Evolutionary conservation across 2,329 filamentous ascomycete species (phyloP).

Genomic region (Sporothrix humicola): DNA sequence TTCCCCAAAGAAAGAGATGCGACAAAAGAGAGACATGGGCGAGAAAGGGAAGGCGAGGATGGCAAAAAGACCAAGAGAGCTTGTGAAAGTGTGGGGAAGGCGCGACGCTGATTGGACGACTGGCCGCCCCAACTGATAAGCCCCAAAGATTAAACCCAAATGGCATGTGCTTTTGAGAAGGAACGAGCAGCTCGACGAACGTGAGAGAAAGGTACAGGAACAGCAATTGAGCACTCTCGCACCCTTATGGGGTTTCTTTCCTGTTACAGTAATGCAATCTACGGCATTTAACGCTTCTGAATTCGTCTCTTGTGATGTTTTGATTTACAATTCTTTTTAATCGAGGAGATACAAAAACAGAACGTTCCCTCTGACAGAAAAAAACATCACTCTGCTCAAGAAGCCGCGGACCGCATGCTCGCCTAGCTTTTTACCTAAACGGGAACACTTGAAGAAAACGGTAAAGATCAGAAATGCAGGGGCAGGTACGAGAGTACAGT

Average conservation of each 20-base stretch:
- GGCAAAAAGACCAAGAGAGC: constrained; percentile 34
- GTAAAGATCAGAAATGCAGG: constrained; percentile 18
- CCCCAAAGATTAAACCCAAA: constrained; percentile 6
- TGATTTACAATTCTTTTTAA: neutral
- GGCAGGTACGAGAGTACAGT: neutral
- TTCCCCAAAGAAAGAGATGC: neutral
- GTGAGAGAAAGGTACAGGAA: neutral
- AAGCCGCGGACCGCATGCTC: neutral
- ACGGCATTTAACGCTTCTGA: neutral
- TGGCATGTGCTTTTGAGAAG: constrained; percentile 31
- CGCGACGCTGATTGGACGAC: constrained; percentile 34
- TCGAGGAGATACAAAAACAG: neutral
- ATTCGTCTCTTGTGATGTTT: neutral
- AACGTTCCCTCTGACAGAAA: neutral
- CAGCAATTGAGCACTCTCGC: neutral
- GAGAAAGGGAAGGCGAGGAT: constrained; percentile 19
- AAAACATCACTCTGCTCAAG: neutral
- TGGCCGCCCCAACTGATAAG: constrained; percentile 20
- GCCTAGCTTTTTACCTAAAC: constrained; percentile 29
- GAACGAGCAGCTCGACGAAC: constrained; percentile 10
- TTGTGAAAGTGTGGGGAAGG: constrained; percentile 45
- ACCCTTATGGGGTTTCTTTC: neutral
- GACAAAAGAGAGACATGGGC: too few species aligned
- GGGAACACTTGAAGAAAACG: constrained; percentile 34
- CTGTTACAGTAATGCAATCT: neutral